Percentiles rank a stretch among this genome's conserved stretches.
Evolutionary conservation across 2,329 filamentous ascomycete genomes (phyloP).

Genomic region (Botrytis sinoallii): DNA sequence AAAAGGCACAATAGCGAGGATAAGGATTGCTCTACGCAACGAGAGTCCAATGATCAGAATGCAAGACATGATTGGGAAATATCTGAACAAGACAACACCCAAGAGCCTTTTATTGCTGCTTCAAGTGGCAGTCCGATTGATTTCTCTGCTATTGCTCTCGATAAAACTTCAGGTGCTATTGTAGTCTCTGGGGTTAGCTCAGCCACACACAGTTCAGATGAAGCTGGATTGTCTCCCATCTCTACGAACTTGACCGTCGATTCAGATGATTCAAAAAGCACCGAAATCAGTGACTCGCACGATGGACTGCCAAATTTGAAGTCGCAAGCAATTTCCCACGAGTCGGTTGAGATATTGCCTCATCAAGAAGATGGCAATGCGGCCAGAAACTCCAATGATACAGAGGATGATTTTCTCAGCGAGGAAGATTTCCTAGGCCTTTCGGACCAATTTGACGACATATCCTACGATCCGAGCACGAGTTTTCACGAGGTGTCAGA

Average conservation of each 20-base stretch:
- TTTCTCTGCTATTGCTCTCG: not conserved
- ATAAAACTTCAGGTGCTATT: not conserved
- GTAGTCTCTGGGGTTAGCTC: not conserved
- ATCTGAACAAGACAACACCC: not conserved
- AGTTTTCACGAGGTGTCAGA: not conserved
- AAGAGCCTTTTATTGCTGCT: not conserved
- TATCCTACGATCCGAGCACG: not conserved
- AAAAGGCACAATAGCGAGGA: not conserved
- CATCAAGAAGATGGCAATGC: not conserved
- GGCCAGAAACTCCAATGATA: not conserved
- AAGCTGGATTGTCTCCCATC: not conserved
- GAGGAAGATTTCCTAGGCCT: not conserved
- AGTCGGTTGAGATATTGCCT: no score
- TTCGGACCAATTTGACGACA: not conserved
- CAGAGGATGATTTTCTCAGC: no score
- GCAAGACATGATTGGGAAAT: not conserved
- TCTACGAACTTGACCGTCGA: no score
- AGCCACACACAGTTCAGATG: not conserved
- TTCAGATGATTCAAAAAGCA: not conserved
- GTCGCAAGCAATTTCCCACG: not conserved
- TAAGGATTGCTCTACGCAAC: not conserved
- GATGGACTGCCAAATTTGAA: not conserved
- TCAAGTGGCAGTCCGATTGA: not conserved
- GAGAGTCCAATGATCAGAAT: not conserved
- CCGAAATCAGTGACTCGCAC: no score